A percentile compares a stretch with the other conserved stretches of the same genome.
phyloP scores from a whole-genome alignment of 352 stramenopile genomes.

The Phytophthora melonis region DNA sequence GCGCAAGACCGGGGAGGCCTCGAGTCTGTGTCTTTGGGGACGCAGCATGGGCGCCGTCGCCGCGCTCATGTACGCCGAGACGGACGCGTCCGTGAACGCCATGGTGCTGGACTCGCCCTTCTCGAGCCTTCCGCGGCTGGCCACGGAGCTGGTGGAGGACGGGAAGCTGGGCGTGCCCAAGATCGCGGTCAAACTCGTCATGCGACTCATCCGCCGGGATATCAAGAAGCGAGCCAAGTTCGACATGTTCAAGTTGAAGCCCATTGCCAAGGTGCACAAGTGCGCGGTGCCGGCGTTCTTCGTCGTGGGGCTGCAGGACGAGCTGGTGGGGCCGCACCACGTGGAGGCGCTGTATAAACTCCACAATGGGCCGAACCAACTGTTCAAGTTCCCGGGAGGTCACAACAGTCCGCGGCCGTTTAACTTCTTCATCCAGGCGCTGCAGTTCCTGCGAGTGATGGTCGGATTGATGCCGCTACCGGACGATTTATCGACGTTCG shows the following conservation, averaged over 20 bases:
- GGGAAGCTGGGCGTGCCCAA: constrained; percentile 85
- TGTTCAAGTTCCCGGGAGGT: constrained; percentile 82
- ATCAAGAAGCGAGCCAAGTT: constrained; percentile 88
- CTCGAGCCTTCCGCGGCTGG: constrained; percentile 75
- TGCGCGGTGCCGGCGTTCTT: constrained; percentile 84
- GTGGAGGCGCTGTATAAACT: constrained; percentile 76
- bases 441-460: constrained; percentile 87
- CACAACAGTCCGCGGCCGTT: constrained; percentile 84
- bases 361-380: constrained; percentile 82
- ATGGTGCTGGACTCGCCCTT: constrained; percentile 90
- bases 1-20: constrained; percentile 52
- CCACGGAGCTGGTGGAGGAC: constrained; percentile 81
- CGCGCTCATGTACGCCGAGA: constrained; percentile 71
- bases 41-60: constrained; percentile 86
- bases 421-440: constrained; percentile 81
- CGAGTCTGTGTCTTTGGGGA: constrained; percentile 80
- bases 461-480: constrained; percentile 74
- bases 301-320: constrained; percentile 77
- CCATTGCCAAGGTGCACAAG: constrained; percentile 76
- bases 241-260: constrained; percentile 90
- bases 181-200: constrained; percentile 85
- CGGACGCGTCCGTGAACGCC: constrained; percentile 66
- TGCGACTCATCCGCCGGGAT: constrained; percentile 80
- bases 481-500: constrained; percentile 61
- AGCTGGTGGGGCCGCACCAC: constrained; percentile 82